These are phyloP conservation scores for Zymoseptoria tritici DNA, from an alignment of 2,329 filamentous ascomycete genomes.

Conservation along the genomic window DNA sequence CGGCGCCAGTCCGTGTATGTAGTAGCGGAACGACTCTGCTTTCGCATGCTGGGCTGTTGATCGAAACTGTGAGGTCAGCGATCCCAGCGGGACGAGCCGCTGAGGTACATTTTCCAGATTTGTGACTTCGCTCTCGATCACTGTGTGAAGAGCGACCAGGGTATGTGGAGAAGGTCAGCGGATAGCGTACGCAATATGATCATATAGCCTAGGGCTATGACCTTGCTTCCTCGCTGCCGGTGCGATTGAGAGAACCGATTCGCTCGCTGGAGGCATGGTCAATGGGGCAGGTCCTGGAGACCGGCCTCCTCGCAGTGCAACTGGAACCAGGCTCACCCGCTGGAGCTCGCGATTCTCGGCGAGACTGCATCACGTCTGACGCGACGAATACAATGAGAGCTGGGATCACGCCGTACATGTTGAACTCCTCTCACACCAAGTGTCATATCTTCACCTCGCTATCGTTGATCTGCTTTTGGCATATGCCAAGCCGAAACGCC, in stretches of 20 bases:
- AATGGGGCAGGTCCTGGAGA: background rate
- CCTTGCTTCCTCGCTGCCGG: background rate
- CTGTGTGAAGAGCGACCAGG: background rate
- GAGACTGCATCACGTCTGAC: background rate
- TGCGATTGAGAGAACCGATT: background rate
- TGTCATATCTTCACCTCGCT: background rate
- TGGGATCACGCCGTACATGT: background rate
- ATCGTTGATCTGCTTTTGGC: background rate
- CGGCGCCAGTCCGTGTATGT: background rate
- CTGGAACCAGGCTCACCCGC: background rate
- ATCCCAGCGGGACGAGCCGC: background rate
- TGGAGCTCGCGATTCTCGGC: background rate
- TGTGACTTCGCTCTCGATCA: background rate
- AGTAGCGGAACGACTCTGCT: background rate
- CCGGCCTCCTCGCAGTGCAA: background rate
- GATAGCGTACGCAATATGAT: background rate
- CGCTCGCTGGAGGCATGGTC: background rate
- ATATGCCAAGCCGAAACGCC: background rate
- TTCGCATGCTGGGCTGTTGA: background rate
- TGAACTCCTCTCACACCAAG: background rate
- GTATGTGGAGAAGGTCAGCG: background rate
- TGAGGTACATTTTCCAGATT: background rate
- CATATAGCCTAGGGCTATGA: background rate
- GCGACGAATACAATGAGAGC: background rate
- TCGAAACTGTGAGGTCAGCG: background rate